Evolutionary conservation across 2,329 filamentous ascomycete genomes (phyloP), one percentile per base, ranked within the genome.

Genomic region (Fusarium sp.): DNA sequence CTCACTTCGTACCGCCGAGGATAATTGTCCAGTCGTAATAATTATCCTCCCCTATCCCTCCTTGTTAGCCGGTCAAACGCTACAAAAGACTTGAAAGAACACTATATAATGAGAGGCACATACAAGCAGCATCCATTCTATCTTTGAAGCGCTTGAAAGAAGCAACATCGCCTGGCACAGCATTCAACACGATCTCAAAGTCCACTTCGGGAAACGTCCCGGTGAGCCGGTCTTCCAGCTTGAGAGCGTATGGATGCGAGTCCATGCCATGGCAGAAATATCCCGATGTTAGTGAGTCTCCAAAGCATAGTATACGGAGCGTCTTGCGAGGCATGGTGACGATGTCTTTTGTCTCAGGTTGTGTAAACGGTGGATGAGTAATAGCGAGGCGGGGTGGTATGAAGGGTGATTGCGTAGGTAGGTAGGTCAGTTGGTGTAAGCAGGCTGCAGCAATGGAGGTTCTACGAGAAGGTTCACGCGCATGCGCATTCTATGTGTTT

Each of bases 1-100:
- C 83, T 59, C 81, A 87, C 83, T 92, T 93, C 55, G 90, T 92
- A 6, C 90, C 91, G 14, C 89, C 90, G 5, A 93, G 85, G 9
- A 92, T 80, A 38, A 93, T 86, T 20, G 88, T 86, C 89, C 90
- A 92, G 82, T 92, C 88, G 72, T 84, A 90, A 2, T 70, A 65
- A 8, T 70, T 68, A 36, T 66, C 70, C n/a, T 73, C 55, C 62
- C 75, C 79, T 81, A 5, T 14, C 18, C 26, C 33, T 41, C 44
- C 28, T 44, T 36, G 31, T 75, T 47, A 75, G 58, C 31, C 18
- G 17, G n/a, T 12, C 22, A 17, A 28, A 4, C 9, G 28, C 39
- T 15, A 35, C 33, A 15, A 35, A n/a, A 11, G 38, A 47, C 5
- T 5, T 22, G 11, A 6, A 6, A 2, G 26, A 31, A 26, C 26